These are phyloP conservation scores for Aspergillus ibericus DNA, from an alignment of 2,329 filamentous ascomycete species.

Conservation along the genomic window DNA sequence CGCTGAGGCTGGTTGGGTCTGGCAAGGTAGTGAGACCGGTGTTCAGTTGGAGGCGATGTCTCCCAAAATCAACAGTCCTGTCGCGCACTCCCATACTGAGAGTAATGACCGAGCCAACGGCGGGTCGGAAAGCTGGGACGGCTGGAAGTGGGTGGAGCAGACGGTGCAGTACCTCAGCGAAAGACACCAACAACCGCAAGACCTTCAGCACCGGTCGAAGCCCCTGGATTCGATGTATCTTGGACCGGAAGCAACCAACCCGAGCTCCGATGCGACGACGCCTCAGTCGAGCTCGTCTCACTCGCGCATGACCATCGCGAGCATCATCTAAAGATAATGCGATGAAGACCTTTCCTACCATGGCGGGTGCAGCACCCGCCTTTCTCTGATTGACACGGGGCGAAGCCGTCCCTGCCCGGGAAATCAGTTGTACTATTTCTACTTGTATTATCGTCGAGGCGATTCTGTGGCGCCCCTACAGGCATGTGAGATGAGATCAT, in stretches of 20 bases:
- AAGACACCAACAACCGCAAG: slow-evolving; percentile 20
- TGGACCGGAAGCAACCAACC: slow-evolving; percentile 22
- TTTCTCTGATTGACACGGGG: too few species aligned
- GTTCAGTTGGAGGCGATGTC: slow-evolving; percentile 35
- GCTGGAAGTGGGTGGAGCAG: slow-evolving; percentile 74
- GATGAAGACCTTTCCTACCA: neutral
- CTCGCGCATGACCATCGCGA: slow-evolving; percentile 50
- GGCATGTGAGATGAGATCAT: slow-evolving; percentile 12
- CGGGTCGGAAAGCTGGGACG: slow-evolving; percentile 70
- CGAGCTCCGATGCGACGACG: slow-evolving; percentile 24
- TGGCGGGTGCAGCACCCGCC: too few species aligned
- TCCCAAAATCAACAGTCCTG: slow-evolving; percentile 17
- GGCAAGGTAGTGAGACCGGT: slow-evolving; percentile 63
- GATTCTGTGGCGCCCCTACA: neutral
- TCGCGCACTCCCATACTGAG: slow-evolving; percentile 14
- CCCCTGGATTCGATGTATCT: slow-evolving; percentile 21
- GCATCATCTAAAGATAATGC: slow-evolving; percentile 39
- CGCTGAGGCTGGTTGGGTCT: slow-evolving; percentile 79
- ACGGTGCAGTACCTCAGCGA: slow-evolving; percentile 55
- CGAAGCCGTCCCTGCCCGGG: neutral
- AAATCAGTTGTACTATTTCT: neutral
- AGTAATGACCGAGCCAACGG: slow-evolving; percentile 46
- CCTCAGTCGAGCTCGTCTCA: slow-evolving; percentile 33
- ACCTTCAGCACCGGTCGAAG: slow-evolving; percentile 37
- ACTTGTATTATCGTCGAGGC: neutral